Percentiles rank a stretch among this genome's conserved stretches.
Conservation (phyloP, 495 filamentous ascomycete species). For the Friedmanniomyces simplex region DNA sequence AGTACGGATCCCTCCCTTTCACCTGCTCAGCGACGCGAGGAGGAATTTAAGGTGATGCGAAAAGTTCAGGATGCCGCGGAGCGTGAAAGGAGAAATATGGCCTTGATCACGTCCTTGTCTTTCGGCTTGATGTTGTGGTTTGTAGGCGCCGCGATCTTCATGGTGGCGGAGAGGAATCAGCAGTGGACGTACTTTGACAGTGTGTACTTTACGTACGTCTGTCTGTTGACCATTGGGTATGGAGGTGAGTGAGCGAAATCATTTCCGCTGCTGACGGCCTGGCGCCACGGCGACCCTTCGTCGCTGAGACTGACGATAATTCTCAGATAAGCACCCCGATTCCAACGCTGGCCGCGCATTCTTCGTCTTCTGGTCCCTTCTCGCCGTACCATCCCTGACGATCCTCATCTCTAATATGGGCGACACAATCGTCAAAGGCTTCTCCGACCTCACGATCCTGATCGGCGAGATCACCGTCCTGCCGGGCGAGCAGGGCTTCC, state of each 20-base stretch:
- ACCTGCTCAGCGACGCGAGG: conserved; percentile 53
- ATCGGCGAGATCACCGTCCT: conserved; percentile 66
- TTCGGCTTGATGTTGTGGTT: conserved; percentile 71
- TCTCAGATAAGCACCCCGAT: conserved; percentile 51
- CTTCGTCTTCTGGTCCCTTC: conserved; percentile 83
- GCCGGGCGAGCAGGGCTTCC: conserved; percentile 50
- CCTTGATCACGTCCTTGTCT: conserved; percentile 49
- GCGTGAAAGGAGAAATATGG: conserved; percentile 53
- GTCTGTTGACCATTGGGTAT: conserved; percentile 77
- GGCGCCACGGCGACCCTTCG: too few species aligned
- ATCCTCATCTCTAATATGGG: conserved; percentile 78
- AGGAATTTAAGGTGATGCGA: conserved; percentile 78
- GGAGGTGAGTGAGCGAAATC: conserved; percentile 37
- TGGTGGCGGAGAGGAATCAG: conserved; percentile 43
- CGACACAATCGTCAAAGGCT: conserved; percentile 60
- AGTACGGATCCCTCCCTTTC: conserved; percentile 23
- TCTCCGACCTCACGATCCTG: conserved; percentile 59
- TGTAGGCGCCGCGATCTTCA: conserved; percentile 65
- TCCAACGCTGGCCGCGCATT: conserved; percentile 67
- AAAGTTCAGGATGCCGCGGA: conserved; percentile 43
- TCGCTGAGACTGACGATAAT: background rate
- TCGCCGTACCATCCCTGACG: conserved; percentile 73
- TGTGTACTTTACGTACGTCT: conserved; percentile 71
- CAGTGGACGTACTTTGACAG: conserved; percentile 71
- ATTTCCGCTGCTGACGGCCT: too few species aligned